phyloP scores from a whole-genome alignment of 2,329 filamentous ascomycete species.

The Aspergillus pseudonomiae region DNA sequence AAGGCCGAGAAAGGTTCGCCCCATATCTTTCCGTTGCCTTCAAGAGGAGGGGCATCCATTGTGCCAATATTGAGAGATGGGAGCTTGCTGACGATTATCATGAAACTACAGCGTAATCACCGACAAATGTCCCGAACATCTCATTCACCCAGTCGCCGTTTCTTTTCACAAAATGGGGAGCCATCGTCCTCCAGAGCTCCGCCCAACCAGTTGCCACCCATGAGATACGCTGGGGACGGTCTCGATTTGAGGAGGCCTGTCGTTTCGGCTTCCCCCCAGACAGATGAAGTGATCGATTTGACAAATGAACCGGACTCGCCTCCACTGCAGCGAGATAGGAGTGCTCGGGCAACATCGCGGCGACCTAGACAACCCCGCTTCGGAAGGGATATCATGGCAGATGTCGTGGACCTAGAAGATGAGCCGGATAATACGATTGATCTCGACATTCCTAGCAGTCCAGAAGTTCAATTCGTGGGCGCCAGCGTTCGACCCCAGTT shows the following conservation, averaged over 20 bases:
- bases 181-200: constrained; percentile 23
- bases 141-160: constrained; percentile 26
- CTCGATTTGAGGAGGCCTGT: constrained; percentile 58
- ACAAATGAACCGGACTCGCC: constrained; percentile 49
- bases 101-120: constrained; percentile 34
- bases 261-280: constrained; percentile 39
- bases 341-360: not conserved
- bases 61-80: constrained; percentile 3
- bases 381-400: constrained; percentile 39
- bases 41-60: constrained; percentile 28
- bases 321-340: constrained; percentile 17
- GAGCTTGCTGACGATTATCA: constrained; percentile 22
- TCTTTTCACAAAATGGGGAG: constrained; percentile 32
- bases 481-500: constrained; percentile 27
- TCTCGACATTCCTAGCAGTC: constrained; percentile 37
- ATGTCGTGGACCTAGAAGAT: constrained; percentile 46
- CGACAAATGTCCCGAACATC: constrained; percentile 40
- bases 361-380: constrained; percentile 36
- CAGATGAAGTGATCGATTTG: constrained; percentile 49
- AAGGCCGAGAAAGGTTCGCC: constrained; percentile 43
- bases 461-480: constrained; percentile 56
- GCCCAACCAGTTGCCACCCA: constrained; percentile 32
- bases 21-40: constrained; percentile 11
- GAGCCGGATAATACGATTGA: constrained; percentile 24
- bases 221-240: constrained; percentile 55